Evolutionary conservation across 108 stramenopile genomes (phyloP).

Genomic region (Nannochloropsis gaditana): DNA sequence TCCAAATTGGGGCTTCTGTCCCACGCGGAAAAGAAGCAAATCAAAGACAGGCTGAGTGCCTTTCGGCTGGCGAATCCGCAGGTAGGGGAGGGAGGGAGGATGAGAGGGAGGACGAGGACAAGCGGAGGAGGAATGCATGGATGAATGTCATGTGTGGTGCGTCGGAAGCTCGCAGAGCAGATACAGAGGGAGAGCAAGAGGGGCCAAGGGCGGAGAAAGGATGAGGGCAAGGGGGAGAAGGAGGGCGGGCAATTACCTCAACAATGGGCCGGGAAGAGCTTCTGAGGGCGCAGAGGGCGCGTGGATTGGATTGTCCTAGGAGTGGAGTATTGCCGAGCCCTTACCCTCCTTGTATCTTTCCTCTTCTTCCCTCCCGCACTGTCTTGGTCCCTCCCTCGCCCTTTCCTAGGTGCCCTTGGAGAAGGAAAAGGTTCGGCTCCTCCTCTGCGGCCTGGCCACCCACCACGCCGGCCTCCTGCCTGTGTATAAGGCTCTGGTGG

Average conservation of each 20-base stretch:
- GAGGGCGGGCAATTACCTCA: not conserved
- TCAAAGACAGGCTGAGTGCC: conserved; percentile 58
- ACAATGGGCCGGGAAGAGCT: too few species aligned
- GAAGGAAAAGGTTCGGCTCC: conserved; percentile 57
- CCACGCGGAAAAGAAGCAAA: conserved; percentile 58
- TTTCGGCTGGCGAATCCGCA: conserved; percentile 59
- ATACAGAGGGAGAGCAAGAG: not conserved
- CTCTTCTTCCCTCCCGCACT: not conserved
- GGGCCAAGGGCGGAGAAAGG: not conserved
- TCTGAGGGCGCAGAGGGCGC: not conserved
- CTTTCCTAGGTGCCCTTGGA: conserved; percentile 68
- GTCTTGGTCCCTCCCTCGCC: not conserved
- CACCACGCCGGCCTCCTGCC: conserved; percentile 87
- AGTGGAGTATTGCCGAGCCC: not conserved
- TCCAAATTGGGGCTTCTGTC: conserved; percentile 54
- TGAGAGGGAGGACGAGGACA: too few species aligned
- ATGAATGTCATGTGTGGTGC: too few species aligned
- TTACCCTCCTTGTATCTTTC: not conserved
- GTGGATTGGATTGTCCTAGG: not conserved
- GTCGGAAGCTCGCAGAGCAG: not conserved
- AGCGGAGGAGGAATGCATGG: too few species aligned
- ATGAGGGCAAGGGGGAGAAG: not conserved
- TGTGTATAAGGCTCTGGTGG: conserved; percentile 80
- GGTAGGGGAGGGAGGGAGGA: not conserved
- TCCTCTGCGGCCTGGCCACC: conserved; percentile 70